Conservation (phyloP, 306 rosid species). For the Prosopis cineraria region DNA sequence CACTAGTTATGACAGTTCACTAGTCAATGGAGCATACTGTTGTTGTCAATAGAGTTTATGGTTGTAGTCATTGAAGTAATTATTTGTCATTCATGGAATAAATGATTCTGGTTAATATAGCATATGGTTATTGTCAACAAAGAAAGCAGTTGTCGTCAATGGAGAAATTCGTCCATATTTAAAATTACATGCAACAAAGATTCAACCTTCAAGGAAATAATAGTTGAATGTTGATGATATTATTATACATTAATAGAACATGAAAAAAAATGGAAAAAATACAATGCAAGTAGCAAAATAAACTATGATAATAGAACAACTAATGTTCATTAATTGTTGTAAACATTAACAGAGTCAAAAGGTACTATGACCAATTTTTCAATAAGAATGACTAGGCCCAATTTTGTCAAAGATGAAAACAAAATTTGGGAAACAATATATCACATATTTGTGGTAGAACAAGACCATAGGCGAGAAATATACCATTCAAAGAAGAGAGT, state of each 20-base stretch:
- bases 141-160: too few relatives aligned
- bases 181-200: background rate
- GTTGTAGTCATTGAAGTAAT: too few relatives aligned
- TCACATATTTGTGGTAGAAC: background rate
- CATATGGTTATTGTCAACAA: too few relatives aligned
- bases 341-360: background rate
- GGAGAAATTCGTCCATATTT: too few relatives aligned
- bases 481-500: background rate
- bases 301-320: background rate
- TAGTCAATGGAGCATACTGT: too few relatives aligned
- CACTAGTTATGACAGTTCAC: too few relatives aligned
- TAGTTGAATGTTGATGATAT: background rate
- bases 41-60: too few relatives aligned
- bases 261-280: background rate
- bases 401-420: background rate
- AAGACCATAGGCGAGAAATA: background rate
- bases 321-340: background rate
- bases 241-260: background rate
- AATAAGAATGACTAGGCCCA: background rate
- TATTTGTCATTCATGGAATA: too few relatives aligned
- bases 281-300: background rate
- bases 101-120: too few relatives aligned
- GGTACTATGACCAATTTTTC: background rate
- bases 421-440: background rate
- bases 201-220: background rate